Base-by-base conservation (phyloP, 768 basidiomycete species). In the Cantharellus cinnabarinus region DNA sequence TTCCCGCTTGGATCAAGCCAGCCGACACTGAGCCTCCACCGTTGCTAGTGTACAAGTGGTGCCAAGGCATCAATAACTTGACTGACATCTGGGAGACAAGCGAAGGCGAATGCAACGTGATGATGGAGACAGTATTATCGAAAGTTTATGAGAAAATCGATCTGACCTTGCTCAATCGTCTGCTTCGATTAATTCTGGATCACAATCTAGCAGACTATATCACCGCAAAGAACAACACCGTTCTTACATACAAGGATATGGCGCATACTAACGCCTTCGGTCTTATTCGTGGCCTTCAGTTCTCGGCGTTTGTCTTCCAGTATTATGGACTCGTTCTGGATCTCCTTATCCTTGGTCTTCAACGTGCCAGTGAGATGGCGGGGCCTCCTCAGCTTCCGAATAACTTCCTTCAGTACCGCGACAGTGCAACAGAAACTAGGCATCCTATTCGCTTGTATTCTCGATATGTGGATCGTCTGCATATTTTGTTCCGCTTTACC, bases 71-170 rank as follows among this genome's bases (percentile, higher is more conserved):
- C 76, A 98, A 98, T 73, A 99, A 99, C 70, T 70, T 98, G 68
- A 91, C 87, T 2, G 94, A 99, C 61, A 82, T 99, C 44, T 99
- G 95, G 95, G 95, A 98, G 72, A 98, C 93, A 0, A 79, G 82
- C 61, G 93, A 99, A 66, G 95, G 95, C 63, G 94, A 98, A 73
- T 97, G 91, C 71, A 86, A 89, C 65, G 95, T 98, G 50, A 77
- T 99, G 74, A 97, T 98, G 93, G 95, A 99, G 74, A 99, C 95
- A 0, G 89, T 94, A 3, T 76, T 95, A 42, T 91, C 89, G 39
- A 91, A 95, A 71, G 95, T 97, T 20, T 98, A 98, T 70, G 95
- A 98, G 77, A 98, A 99, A 79, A 86, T 99, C 64, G 95, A 99
- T 67, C 69, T 99, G 64, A 99, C 95, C 0, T 74, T 98, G 44